These are phyloP conservation scores for Hyaloperonospora arabidopsidis DNA, from an alignment of 352 stramenopile genomes.

Conservation along the genomic window DNA sequence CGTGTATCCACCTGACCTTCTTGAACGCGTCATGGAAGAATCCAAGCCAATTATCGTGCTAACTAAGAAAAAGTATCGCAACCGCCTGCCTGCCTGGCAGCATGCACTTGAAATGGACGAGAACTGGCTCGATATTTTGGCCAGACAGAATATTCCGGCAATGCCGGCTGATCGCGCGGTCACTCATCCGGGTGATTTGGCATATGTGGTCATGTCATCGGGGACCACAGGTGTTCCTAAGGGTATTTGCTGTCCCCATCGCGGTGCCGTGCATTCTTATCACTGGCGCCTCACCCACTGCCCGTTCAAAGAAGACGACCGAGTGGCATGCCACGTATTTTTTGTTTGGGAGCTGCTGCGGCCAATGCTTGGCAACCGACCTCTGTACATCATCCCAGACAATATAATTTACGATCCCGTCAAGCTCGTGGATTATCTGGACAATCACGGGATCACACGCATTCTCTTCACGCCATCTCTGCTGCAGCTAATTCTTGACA, in stretches of 20 bases:
- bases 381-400: slow-evolving; percentile 89
- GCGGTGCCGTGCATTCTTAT: slow-evolving; percentile 89
- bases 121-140: slow-evolving; percentile 36
- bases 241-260: slow-evolving; percentile 90
- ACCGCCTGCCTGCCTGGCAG: slow-evolving; percentile 61
- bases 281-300: slow-evolving; percentile 81
- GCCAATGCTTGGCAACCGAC: slow-evolving; percentile 82
- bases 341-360: slow-evolving; percentile 92
- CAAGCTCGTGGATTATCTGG: slow-evolving; percentile 73
- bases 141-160: slow-evolving; percentile 21
- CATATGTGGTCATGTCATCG: slow-evolving; percentile 90
- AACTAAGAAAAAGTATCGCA: slow-evolving; percentile 70
- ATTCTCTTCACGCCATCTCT: slow-evolving; percentile 92
- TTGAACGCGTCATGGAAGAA: slow-evolving; percentile 85
- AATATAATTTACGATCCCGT: slow-evolving; percentile 88
- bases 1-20: slow-evolving; percentile 85
- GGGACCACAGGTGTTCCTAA: slow-evolving; percentile 90
- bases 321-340: slow-evolving; percentile 90
- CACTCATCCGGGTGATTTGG: slow-evolving; percentile 79
- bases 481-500: slow-evolving; percentile 83
- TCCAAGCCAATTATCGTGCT: slow-evolving; percentile 82
- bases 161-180: slow-evolving; percentile 56
- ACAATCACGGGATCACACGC: slow-evolving; percentile 73
- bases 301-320: slow-evolving; percentile 60
- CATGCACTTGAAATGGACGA: slow-evolving; percentile 59